Percentiles rank a stretch among this genome's conserved stretches.
Conservation (phyloP, 768 basidiomycete species). For the Russula lepida region DNA sequence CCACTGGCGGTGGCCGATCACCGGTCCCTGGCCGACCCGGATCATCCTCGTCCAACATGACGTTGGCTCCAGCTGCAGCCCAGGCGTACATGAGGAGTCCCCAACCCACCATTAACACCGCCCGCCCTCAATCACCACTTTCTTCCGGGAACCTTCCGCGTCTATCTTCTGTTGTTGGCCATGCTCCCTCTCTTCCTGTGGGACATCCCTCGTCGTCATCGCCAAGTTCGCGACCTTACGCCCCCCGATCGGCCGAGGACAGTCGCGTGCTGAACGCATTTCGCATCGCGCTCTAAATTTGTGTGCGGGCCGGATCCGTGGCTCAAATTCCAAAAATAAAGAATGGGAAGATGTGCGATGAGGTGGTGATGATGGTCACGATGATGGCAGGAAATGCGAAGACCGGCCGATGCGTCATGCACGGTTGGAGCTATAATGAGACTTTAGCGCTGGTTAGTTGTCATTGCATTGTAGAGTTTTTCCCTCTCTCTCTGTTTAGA, state of each 20-base stretch:
- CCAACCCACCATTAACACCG: background rate
- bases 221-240: conserved; percentile 22
- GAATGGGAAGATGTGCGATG: background rate
- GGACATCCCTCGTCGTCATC: conserved; percentile 10
- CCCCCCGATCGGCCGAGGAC: conserved; percentile 30
- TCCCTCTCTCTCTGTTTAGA: background rate
- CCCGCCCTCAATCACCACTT: conserved; percentile 12
- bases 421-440: background rate
- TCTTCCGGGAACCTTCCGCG: conserved; percentile 16
- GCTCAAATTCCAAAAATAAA: conserved; percentile 8
- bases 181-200: conserved; percentile 11
- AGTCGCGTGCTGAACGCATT: conserved; percentile 30
- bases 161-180: conserved; percentile 18
- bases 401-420: background rate
- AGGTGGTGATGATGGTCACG: background rate
- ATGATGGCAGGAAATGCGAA: background rate
- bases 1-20: conserved; percentile 11
- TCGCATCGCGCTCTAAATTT: conserved; percentile 27
- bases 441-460: background rate
- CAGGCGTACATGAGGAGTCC: conserved; percentile 3
- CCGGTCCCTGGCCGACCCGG: conserved; percentile 10
- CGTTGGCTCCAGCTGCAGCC: background rate
- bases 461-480: conserved; percentile 6
- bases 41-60: conserved; percentile 12
- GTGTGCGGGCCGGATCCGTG: background rate